A percentile compares a stretch with the other conserved stretches of the same genome.
Evolutionary conservation across 148 eudicot genomes (phyloP).

Genomic region (Heliamphora exappendiculata): DNA sequence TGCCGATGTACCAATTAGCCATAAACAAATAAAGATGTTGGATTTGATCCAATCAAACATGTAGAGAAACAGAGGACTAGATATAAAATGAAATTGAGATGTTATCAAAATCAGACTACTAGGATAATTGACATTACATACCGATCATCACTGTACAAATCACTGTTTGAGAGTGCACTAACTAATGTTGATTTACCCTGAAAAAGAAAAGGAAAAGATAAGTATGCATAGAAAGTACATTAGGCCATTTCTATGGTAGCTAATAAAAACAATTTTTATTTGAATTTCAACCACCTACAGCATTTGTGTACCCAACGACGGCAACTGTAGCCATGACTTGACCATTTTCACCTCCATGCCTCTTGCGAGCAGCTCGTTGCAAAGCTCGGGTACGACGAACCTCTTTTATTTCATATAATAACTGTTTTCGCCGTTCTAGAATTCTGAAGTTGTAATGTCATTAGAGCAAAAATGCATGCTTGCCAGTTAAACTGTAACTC

Average conservation of each 20-base stretch:
- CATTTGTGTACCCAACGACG: slow-evolving; percentile 85
- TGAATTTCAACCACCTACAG: slow-evolving; percentile 53
- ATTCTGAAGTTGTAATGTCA: slow-evolving; percentile 49
- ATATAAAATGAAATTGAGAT: not conserved
- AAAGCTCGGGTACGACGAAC: slow-evolving; percentile 88
- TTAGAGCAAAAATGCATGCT: not conserved
- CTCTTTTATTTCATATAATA: slow-evolving; percentile 71
- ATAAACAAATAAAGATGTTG: not conserved
- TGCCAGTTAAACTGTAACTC: not conserved
- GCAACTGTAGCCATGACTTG: slow-evolving; percentile 75
- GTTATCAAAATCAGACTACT: not conserved
- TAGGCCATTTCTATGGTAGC: not conserved
- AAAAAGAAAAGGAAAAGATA: slow-evolving; percentile 3
- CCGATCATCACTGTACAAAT: slow-evolving; percentile 29
- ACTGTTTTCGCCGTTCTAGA: slow-evolving; percentile 58
- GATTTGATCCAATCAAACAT: not conserved
- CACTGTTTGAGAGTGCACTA: slow-evolving; percentile 45
- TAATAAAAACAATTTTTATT: not conserved
- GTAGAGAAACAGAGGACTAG: not conserved
- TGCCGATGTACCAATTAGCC: not conserved
- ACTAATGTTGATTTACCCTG: slow-evolving; percentile 98
- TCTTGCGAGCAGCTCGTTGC: slow-evolving; percentile 86
- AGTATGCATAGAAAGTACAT: not conserved
- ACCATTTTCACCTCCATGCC: slow-evolving; percentile 58
- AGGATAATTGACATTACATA: not conserved